A percentile compares a stretch with the other conserved stretches of the same genome.
Evolutionary conservation across 495 filamentous ascomycete genomes (phyloP).

Genomic region (Astrothelium subdiscretum): DNA sequence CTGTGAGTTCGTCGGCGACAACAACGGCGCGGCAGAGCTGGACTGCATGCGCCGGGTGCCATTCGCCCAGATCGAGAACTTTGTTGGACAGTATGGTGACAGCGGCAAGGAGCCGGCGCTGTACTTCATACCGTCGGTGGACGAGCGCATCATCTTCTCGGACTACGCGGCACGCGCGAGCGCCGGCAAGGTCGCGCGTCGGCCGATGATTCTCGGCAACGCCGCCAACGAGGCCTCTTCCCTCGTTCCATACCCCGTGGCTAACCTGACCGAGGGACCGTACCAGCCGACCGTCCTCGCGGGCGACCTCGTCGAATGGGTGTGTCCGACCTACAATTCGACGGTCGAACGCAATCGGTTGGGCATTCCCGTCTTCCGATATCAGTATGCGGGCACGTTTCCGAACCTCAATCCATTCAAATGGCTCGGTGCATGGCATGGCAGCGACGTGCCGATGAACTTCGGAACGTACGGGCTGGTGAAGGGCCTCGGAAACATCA

Average conservation of each 20-base stretch:
- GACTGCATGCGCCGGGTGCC: slow-evolving; percentile 15
- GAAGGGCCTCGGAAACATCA: slow-evolving; percentile 6
- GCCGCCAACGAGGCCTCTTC: slow-evolving; percentile 10
- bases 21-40: slow-evolving; percentile 11
- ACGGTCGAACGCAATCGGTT: slow-evolving; percentile 6
- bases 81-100: slow-evolving; percentile 14
- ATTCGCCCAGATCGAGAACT: slow-evolving; percentile 11
- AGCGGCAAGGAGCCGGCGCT: slow-evolving; percentile 1
- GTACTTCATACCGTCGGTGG: slow-evolving; percentile 12
- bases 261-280: slow-evolving; percentile 3
- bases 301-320: not conserved
- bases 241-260: not conserved
- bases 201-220: slow-evolving; percentile 18
- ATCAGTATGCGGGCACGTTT: slow-evolving; percentile 22
- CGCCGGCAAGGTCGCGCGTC: slow-evolving; percentile 14
- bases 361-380: slow-evolving; percentile 18
- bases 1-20: slow-evolving; percentile 11
- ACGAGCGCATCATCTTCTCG: slow-evolving; percentile 20
- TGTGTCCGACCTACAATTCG: slow-evolving; percentile 12
- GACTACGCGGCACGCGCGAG: slow-evolving; percentile 10
- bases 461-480: slow-evolving; percentile 16
- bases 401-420: slow-evolving; percentile 17
- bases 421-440: slow-evolving; percentile 16
- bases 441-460: slow-evolving; percentile 15
- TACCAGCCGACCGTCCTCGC: slow-evolving; percentile 11